These are phyloP conservation scores for Laetiporus sulphureus DNA, from an alignment of 1,284 basidiomycete genomes.

Conservation along the genomic window DNA sequence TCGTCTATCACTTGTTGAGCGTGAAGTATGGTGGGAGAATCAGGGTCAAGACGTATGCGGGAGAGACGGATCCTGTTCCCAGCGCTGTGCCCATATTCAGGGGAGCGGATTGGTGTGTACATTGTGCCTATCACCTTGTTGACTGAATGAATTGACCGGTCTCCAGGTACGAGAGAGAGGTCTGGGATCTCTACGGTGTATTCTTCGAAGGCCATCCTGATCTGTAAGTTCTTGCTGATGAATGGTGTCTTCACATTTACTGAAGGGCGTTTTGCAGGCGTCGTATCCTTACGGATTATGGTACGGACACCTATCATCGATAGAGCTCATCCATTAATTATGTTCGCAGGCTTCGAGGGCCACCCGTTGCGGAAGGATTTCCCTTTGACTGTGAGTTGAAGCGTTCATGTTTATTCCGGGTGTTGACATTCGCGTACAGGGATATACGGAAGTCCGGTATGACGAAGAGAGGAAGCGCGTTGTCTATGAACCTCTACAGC, in stretches of 20 bases:
- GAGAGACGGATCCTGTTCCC: conserved; percentile 93
- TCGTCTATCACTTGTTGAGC: conserved; percentile 94
- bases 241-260: conserved; percentile 5
- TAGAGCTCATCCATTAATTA: neutral
- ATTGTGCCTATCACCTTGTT: conserved; percentile 7
- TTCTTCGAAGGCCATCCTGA: conserved; percentile 98
- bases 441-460: conserved; percentile 96
- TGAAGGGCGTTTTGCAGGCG: conserved; percentile 45
- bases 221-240: conserved; percentile 73
- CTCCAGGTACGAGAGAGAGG: conserved; percentile 88
- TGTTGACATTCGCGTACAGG: conserved; percentile 36
- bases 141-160: neutral
- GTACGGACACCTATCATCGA: conserved; percentile 32
- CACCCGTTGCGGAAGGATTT: conserved; percentile 98
- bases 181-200: conserved; percentile 97
- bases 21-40: conserved; percentile 74
- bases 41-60: conserved; percentile 96
- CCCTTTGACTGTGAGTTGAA: conserved; percentile 75
- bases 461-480: conserved; percentile 99
- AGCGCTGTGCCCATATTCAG: conserved; percentile 77
- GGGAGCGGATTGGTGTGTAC: conserved; percentile 87
- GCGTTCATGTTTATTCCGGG: conserved; percentile 1
- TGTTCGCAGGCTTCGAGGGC: conserved; percentile 81
- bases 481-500: conserved; percentile 95
- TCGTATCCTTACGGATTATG: conserved; percentile 97